These are phyloP conservation scores for Thielaviopsis cerberus DNA, from an alignment of 2,329 filamentous ascomycete species.

Conservation along the genomic window DNA sequence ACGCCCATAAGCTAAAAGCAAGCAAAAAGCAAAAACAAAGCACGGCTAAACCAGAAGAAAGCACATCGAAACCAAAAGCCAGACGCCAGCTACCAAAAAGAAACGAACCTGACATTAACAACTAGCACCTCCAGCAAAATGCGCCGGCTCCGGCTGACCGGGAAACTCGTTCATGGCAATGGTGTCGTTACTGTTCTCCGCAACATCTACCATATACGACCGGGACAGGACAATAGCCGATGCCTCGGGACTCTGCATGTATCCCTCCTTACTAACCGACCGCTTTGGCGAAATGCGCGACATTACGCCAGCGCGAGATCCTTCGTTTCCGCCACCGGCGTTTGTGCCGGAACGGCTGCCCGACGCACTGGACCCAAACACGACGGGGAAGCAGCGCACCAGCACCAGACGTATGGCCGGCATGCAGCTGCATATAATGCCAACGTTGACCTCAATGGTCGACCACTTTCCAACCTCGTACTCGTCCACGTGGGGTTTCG, in stretches of 20 bases:
- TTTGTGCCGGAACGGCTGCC: background rate
- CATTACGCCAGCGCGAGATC: background rate
- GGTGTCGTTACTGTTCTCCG: background rate
- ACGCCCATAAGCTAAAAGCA: no score
- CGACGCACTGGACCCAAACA: constrained; percentile 6
- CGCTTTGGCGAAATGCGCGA: background rate
- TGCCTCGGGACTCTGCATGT: constrained; percentile 1
- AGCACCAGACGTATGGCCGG: constrained; percentile 16
- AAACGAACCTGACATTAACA: background rate
- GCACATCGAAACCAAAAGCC: no score
- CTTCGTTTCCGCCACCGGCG: background rate
- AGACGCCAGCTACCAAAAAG: background rate
- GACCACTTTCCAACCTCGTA: constrained; percentile 16
- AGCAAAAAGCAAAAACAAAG: no score
- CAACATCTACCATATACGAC: constrained; percentile 5
- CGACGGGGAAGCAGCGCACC: constrained; percentile 13
- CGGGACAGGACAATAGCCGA: constrained; percentile 6
- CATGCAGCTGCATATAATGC: constrained; percentile 18
- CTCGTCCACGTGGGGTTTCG: constrained; percentile 16
- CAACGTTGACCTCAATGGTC: constrained; percentile 17
- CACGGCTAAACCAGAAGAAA: no score
- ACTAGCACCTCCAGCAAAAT: background rate
- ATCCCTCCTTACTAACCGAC: background rate
- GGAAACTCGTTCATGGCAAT: background rate
- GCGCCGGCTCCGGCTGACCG: background rate